phyloP scores from a whole-genome alignment of 306 rosid species.

The Glycine tomentella region DNA sequence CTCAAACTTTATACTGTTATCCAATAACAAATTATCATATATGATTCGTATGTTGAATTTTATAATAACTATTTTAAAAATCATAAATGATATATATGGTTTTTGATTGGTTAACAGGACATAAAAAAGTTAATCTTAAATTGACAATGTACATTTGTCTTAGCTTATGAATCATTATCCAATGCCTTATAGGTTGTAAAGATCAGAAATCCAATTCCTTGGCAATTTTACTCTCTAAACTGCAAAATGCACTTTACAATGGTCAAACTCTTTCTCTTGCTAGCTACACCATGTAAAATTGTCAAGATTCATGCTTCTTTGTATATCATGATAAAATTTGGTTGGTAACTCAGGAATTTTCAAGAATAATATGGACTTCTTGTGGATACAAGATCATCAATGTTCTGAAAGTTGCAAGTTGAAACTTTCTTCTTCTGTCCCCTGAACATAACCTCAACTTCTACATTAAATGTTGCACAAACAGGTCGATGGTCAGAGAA shows the following conservation, averaged over 20 bases:
- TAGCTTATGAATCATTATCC: not conserved
- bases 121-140: not conserved
- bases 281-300: not conserved
- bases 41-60: not conserved
- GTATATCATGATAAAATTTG: slow-evolving; percentile 26
- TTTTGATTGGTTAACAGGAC: not conserved
- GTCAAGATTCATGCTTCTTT: slow-evolving; percentile 1
- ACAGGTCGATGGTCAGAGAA: slow-evolving; percentile 97
- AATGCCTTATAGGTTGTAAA: not conserved
- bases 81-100: not conserved
- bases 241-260: slow-evolving; percentile 11
- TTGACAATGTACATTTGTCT: not conserved
- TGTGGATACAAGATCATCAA: slow-evolving; percentile 63
- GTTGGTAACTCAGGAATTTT: slow-evolving; percentile 35
- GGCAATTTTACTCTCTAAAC: slow-evolving; percentile 11
- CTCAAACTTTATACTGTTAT: not conserved
- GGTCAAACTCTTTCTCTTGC: slow-evolving; percentile 25
- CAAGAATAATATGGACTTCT: slow-evolving; percentile 51
- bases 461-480: slow-evolving; percentile 72
- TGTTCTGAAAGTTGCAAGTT: slow-evolving; percentile 51
- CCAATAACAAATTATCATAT: not conserved
- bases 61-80: not conserved
- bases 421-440: slow-evolving; percentile 59
- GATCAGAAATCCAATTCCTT: not conserved
- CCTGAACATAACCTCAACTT: slow-evolving; percentile 57